Evolutionary conservation across 495 filamentous ascomycete genomes (phyloP).

Genomic region (Hyaloscypha finlandica): DNA sequence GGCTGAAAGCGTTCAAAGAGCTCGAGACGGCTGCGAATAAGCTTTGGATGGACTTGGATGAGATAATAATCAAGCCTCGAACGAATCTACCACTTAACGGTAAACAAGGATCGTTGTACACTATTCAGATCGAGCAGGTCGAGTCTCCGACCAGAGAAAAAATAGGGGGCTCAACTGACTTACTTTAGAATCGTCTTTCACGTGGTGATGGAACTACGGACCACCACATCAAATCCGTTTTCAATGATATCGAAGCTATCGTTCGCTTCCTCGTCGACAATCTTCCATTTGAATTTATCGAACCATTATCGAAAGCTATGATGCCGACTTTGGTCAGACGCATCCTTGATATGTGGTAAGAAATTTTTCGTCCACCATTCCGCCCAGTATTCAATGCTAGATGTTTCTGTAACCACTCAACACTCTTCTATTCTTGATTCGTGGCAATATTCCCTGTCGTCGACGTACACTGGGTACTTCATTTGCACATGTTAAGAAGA

Average conservation of each 20-base stretch:
- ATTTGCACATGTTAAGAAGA: too few relatives aligned
- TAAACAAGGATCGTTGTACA: background rate
- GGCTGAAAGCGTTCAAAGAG: constrained; percentile 52
- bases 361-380: background rate
- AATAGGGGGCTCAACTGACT: background rate
- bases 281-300: constrained; percentile 64
- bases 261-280: constrained; percentile 64
- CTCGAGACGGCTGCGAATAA: constrained; percentile 48
- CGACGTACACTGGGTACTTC: too few relatives aligned
- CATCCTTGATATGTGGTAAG: constrained; percentile 65
- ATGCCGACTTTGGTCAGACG: constrained; percentile 65
- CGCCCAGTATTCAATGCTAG: background rate
- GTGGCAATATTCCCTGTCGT: too few relatives aligned
- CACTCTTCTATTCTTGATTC: background rate
- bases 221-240: constrained; percentile 45
- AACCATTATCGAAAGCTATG: constrained; percentile 63
- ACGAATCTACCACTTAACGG: constrained; percentile 30
- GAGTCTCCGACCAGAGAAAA: background rate
- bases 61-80: constrained; percentile 51
- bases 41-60: constrained; percentile 54
- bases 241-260: constrained; percentile 61
- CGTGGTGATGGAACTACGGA: constrained; percentile 11
- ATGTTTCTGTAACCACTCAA: background rate
- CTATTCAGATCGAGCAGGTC: constrained; percentile 39
- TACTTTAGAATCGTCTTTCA: constrained; percentile 24